phyloP scores from a whole-genome alignment of 768 basidiomycete genomes.

The Amanita thiersii region DNA sequence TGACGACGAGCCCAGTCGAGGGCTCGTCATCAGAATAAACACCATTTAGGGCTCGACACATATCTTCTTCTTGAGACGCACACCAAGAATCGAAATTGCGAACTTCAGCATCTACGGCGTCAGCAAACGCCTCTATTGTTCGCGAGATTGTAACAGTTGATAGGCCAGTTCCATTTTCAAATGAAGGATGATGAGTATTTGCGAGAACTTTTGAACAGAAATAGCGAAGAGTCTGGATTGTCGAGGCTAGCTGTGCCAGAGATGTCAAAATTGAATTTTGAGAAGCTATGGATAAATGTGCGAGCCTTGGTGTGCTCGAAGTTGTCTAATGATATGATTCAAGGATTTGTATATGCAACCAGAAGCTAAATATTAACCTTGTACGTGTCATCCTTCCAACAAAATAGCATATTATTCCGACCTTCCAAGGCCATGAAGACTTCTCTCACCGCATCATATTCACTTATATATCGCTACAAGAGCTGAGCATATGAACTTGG shows the following conservation, averaged over 20 bases:
- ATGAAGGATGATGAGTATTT: slow-evolving; percentile 17
- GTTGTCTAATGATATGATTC: slow-evolving; percentile 29
- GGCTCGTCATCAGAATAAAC: slow-evolving; percentile 19
- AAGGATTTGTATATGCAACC: too few relatives aligned
- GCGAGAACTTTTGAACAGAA: slow-evolving; percentile 47
- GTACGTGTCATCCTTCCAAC: slow-evolving; percentile 25
- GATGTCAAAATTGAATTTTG: slow-evolving; percentile 57
- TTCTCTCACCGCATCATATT: slow-evolving; percentile 72
- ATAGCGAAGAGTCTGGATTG: slow-evolving; percentile 50
- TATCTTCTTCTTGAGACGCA: slow-evolving; percentile 54
- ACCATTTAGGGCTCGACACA: slow-evolving; percentile 53
- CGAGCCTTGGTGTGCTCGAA: slow-evolving; percentile 45
- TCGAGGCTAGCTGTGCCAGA: slow-evolving; percentile 53
- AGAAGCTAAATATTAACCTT: slow-evolving; percentile 16
- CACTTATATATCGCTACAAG: slow-evolving; percentile 57
- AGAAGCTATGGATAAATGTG: slow-evolving; percentile 60
- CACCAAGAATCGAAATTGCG: slow-evolving; percentile 62
- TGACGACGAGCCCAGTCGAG: slow-evolving; percentile 36
- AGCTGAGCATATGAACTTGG: neutral
- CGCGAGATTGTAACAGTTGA: slow-evolving; percentile 29
- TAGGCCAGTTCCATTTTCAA: slow-evolving; percentile 8
- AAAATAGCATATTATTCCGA: slow-evolving; percentile 48
- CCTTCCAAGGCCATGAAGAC: slow-evolving; percentile 73
- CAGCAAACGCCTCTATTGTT: slow-evolving; percentile 78
- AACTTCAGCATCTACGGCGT: slow-evolving; percentile 59